A percentile compares a stretch with the other conserved stretches of the same genome.
These are phyloP conservation scores for Gilbertella persicaria DNA, from an alignment of 371 early-diverging fungal species.

Conservation along the genomic window DNA sequence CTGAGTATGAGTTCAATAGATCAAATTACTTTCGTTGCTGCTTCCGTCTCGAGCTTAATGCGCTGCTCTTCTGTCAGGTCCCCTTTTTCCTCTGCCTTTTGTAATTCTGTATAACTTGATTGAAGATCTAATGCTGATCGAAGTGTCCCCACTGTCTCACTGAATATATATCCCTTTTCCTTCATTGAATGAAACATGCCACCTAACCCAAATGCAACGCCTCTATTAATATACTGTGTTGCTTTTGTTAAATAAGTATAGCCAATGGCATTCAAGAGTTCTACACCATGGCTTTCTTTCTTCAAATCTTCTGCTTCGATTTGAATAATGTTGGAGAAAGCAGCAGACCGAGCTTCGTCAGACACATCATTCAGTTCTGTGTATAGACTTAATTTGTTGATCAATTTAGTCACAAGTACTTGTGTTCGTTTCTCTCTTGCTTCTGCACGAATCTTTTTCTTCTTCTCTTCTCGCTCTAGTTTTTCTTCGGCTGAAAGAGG, in stretches of 20 bases:
- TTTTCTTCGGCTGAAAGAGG: constrained; percentile 59
- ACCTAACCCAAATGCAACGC: constrained; percentile 74
- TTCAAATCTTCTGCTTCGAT: constrained; percentile 89
- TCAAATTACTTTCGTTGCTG: constrained; percentile 62
- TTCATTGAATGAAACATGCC: constrained; percentile 68
- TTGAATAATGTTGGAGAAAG: constrained; percentile 68
- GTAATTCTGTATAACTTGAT: constrained; percentile 81
- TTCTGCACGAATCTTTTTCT: constrained; percentile 44
- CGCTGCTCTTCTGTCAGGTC: constrained; percentile 62
- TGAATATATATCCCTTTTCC: constrained; percentile 85
- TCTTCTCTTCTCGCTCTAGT: constrained; percentile 55
- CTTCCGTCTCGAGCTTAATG: constrained; percentile 71
- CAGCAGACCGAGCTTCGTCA: constrained; percentile 33
- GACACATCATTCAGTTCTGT: constrained; percentile 64
- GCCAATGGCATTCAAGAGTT: constrained; percentile 92
- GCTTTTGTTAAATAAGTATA: constrained; percentile 87
- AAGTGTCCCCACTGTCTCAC: constrained; percentile 88
- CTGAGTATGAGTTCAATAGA: too few relatives aligned
- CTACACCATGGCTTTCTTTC: constrained; percentile 88
- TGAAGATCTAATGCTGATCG: constrained; percentile 91
- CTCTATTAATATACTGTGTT: constrained; percentile 77
- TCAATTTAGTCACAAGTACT: constrained; percentile 67
- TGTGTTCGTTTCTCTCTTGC: constrained; percentile 70
- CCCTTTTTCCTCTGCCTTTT: constrained; percentile 84
- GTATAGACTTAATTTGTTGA: constrained; percentile 71